Base-by-base conservation (phyloP, 257 asterid species). In the Rehmannia glutinosa region DNA sequence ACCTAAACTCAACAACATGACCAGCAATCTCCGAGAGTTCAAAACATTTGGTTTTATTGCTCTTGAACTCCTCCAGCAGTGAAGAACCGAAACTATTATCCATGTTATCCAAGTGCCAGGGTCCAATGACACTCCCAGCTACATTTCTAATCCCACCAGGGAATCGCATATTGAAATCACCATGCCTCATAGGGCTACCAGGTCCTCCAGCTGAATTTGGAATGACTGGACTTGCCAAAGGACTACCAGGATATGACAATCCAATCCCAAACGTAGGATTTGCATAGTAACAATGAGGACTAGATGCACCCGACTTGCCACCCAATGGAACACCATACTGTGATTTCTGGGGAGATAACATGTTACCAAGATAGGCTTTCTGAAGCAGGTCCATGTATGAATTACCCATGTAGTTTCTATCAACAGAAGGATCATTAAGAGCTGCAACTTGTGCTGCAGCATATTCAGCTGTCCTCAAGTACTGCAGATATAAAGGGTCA, bases 1-100 rank as follows among this genome's bases (percentile, higher is more conserved):
- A 93, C 99, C 99, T 93, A 74, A 93, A 93, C 62, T 93, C 99
- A 75, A 90, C 96, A 60, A 90, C 97, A 43, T 93, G 97, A 4
- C 97, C 96, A n/a, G 82, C 78, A 68, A 93, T 93, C 76, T 83
- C 99, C 1, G 87, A 82, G 38, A 93, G 97, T 72, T 93, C 99
- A 77, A 93, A 88, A 77, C 96, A 79, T 72, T 71, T 90, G 15
- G 95, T 77, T 78, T 93, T 93, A 71, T 90, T 93, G 82, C 95
- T 86, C 84, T 93, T 93, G 27, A 93, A 93, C 91, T 93, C 99
- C 77, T 93, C 99, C 65, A 93, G 80, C 68, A 93, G 69, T 62
- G 97, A 79, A 43, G 94, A 88, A 6, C 78, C 83, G 64, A 83
- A 82, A 73, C 80, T 75, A 67, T 70, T 74, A 23, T 93, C 97